Evolutionary conservation across 2,329 filamentous ascomycete genomes (phyloP).

Genomic region (Trichoderma breve): DNA sequence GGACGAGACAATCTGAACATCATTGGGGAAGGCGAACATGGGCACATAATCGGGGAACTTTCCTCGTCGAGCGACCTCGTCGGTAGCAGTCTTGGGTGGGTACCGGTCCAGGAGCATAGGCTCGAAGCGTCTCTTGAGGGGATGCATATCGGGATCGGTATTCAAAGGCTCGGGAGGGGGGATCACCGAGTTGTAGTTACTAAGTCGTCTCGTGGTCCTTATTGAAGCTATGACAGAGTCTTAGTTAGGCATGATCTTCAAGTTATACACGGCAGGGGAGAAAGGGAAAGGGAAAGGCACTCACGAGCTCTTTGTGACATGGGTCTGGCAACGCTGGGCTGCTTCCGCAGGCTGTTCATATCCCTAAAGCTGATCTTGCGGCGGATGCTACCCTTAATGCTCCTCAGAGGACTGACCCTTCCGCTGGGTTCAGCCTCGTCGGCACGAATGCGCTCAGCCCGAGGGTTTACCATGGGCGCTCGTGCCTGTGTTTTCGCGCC

Average conservation of each 20-base stretch:
- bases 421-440: constrained; percentile 61
- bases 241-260: background rate
- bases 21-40: constrained; percentile 99
- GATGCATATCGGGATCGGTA: constrained; percentile 89
- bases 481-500: constrained; percentile 71
- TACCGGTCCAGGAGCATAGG: constrained; percentile 95
- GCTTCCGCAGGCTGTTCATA: constrained; percentile 91
- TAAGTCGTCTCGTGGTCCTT: constrained; percentile 82
- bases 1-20: constrained; percentile 93
- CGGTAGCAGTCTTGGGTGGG: constrained; percentile 75
- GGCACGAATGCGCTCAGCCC: constrained; percentile 76
- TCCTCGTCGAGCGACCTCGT: constrained; percentile 76
- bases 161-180: constrained; percentile 89
- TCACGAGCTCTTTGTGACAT: constrained; percentile 44
- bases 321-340: constrained; percentile 72
- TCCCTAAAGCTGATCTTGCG: constrained; percentile 90
- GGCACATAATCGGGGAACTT: constrained; percentile 96
- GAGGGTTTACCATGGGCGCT: constrained; percentile 72
- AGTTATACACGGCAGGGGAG: background rate
- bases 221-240: constrained; percentile 49
- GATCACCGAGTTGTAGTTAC: constrained; percentile 98
- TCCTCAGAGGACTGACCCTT: constrained; percentile 55
- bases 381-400: constrained; percentile 79
- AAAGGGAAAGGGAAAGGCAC: constrained; percentile 21
- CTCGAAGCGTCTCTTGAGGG: constrained; percentile 88